Percentiles rank a stretch among this genome's conserved stretches.
Conservation (phyloP, 192 early-diverging fungal genomes). For the Endogone sp. region DNA sequence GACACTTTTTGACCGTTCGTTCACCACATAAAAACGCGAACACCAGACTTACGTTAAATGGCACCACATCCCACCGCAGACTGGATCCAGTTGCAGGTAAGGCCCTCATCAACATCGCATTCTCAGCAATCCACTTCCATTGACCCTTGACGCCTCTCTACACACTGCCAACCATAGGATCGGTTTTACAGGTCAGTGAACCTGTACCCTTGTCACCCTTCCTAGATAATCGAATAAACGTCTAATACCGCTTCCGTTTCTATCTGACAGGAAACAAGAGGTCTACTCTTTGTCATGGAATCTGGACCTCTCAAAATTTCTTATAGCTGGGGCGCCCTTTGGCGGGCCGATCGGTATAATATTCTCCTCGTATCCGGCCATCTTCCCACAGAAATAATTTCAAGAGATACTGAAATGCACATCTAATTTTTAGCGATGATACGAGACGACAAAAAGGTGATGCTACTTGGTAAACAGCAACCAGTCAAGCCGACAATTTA, state of each 20-base stretch:
- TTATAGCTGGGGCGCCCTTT: conserved; percentile 81
- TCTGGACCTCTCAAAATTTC: conserved; percentile 79
- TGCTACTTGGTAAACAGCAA: conserved; percentile 69
- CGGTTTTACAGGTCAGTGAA: conserved; percentile 54
- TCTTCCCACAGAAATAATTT: not conserved
- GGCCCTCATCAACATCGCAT: not conserved
- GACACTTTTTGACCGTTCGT: too few species aligned
- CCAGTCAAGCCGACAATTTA: conserved; percentile 74
- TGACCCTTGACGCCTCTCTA: not conserved
- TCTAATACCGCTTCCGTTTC: too few species aligned
- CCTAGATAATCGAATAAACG: too few species aligned
- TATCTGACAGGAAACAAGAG: conserved; percentile 57
- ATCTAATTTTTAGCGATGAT: conserved; percentile 78
- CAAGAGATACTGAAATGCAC: not conserved
- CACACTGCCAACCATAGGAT: conserved; percentile 24
- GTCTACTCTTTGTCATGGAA: conserved; percentile 89
- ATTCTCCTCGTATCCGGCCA: not conserved
- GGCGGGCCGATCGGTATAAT: conserved; percentile 95
- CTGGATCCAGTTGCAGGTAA: conserved; percentile 51
- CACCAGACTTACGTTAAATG: too few species aligned
- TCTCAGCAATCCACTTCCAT: not conserved
- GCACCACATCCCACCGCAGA: conserved; percentile 53
- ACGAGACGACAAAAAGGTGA: conserved; percentile 84
- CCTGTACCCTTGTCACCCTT: not conserved
- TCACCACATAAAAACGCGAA: not conserved